Percentiles rank a stretch among this genome's conserved stretches.
Conservation (phyloP, 169 alveolate species). For the Theileria equi region DNA sequence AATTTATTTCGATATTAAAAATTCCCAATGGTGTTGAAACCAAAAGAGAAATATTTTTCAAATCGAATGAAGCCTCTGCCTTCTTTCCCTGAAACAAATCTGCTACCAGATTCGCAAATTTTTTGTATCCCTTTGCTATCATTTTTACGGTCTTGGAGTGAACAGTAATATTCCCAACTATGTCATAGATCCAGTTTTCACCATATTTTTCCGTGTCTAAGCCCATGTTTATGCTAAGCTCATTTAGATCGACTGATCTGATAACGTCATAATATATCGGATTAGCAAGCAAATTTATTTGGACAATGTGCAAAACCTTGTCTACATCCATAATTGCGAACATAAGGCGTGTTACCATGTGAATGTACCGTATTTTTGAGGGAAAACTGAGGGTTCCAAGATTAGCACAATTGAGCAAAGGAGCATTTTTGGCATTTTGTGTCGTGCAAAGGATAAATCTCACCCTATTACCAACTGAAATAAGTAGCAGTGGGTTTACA, state of each 20-base stretch:
- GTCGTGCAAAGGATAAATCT: conserved; percentile 47
- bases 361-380: conserved; percentile 15
- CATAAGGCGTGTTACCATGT: conserved; percentile 42
- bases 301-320: conserved; percentile 41
- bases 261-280: conserved; percentile 53
- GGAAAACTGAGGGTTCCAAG: conserved; percentile 32
- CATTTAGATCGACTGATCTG: conserved; percentile 19
- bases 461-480: conserved; percentile 32
- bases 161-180: conserved; percentile 41
- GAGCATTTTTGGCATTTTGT: conserved; percentile 21
- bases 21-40: conserved; percentile 31
- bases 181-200: background rate
- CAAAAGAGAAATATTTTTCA: conserved; percentile 21
- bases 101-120: conserved; percentile 47
- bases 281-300: conserved; percentile 19
- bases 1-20: conserved; percentile 35
- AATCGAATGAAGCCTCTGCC: conserved; percentile 30
- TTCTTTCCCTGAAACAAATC: conserved; percentile 44
- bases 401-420: conserved; percentile 19
- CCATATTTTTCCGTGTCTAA: background rate
- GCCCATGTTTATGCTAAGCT: background rate
- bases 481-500: conserved; percentile 44
- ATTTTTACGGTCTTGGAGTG: conserved; percentile 39
- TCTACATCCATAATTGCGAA: conserved; percentile 34
- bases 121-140: conserved; percentile 60